Conservation (phyloP, 148 eudicot species). For the Polygonum maritimum region DNA sequence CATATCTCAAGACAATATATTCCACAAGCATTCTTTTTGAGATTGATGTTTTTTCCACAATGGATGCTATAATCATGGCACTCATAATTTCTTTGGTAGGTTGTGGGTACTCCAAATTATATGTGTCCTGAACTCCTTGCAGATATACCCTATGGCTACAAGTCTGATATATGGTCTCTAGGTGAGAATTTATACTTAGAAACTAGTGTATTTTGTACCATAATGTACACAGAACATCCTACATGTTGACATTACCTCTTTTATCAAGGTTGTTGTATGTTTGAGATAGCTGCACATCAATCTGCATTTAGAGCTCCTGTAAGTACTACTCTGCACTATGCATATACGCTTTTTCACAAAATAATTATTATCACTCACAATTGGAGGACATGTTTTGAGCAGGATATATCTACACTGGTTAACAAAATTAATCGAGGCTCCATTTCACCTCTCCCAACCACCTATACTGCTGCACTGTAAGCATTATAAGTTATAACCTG, state of each 20-base stretch:
- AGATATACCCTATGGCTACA: conserved; percentile 62
- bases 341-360: background rate
- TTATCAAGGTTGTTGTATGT: conserved; percentile 79
- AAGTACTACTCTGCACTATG: conserved; percentile 18
- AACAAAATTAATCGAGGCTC: conserved; percentile 56
- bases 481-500: background rate
- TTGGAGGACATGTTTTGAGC: conserved; percentile 8
- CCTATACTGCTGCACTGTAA: conserved; percentile 48
- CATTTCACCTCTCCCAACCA: conserved; percentile 53
- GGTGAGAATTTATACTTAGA: conserved; percentile 26
- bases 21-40: background rate
- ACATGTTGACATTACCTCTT: background rate
- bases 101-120: conserved; percentile 65
- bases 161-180: conserved; percentile 70
- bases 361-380: background rate
- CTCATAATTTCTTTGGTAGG: conserved; percentile 20
- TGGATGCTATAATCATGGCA: background rate
- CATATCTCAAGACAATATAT: background rate
- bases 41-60: background rate
- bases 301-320: conserved; percentile 85
- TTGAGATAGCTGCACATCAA: conserved; percentile 96
- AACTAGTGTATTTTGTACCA: background rate
- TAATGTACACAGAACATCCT: background rate
- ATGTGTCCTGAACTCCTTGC: conserved; percentile 73
- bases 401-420: conserved; percentile 44